Evolutionary conservation across 1,139 yeast genomes (phyloP).

Genomic region (Diutina scorzettiae): DNA sequence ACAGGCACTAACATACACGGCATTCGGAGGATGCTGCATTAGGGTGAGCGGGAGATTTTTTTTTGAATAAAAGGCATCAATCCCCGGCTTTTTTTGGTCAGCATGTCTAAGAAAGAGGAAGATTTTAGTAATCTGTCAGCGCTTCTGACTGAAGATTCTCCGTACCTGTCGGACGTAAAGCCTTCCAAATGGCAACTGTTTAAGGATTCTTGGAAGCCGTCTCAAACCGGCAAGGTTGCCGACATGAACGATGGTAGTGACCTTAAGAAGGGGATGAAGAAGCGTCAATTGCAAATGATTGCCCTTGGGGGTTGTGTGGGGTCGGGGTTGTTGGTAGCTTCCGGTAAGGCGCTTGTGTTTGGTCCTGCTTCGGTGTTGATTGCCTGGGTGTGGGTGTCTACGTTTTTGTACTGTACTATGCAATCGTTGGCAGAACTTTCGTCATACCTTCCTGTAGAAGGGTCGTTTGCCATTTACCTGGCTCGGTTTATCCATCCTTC

Average conservation of each 20-base stretch:
- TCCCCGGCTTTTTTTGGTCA: neutral
- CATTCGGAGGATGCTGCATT: neutral
- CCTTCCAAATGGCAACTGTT: neutral
- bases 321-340: constrained; percentile 11
- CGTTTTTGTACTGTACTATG: constrained; percentile 49
- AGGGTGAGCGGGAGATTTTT: neutral
- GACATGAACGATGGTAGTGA: neutral
- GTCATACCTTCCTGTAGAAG: constrained; percentile 54
- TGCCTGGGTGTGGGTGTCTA: constrained; percentile 32
- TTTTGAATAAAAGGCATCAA: constrained; percentile 1
- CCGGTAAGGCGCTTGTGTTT: constrained; percentile 22
- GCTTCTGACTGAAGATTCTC: neutral
- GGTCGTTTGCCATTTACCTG: constrained; percentile 60
- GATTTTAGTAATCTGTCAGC: neutral
- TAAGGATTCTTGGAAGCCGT: neutral
- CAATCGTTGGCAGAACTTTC: constrained; percentile 61
- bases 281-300: constrained; percentile 7
- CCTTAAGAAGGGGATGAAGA: constrained; percentile 6
- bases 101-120: neutral
- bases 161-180: neutral
- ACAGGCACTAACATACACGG: neutral
- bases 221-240: neutral
- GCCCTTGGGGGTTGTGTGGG: constrained; percentile 17
- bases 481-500: constrained; percentile 57
- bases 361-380: constrained; percentile 26